Conservation (phyloP, 305 asterid species). For the Fraxinus dipetala region DNA sequence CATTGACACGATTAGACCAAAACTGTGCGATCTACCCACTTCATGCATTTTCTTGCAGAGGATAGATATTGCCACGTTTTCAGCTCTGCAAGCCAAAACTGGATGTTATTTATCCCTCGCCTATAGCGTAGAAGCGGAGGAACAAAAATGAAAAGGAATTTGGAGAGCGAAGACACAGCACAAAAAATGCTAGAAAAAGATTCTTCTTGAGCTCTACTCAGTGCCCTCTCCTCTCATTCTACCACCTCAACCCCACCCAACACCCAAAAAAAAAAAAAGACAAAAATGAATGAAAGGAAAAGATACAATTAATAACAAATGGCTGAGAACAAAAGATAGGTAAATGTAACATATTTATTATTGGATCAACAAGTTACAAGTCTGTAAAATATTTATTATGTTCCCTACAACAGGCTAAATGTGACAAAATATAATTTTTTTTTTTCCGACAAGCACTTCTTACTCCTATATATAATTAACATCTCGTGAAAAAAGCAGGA, state of each 20-base stretch:
- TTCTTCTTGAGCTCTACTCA: background rate
- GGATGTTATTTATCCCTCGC: background rate
- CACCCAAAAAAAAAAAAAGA: background rate
- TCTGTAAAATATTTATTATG: background rate
- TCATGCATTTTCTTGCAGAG: background rate
- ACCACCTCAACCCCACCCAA: background rate
- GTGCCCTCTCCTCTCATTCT: background rate
- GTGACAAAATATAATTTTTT: background rate
- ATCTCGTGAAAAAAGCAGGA: slow-evolving; percentile 16
- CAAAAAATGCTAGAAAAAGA: background rate
- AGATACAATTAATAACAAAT: background rate
- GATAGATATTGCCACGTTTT: background rate
- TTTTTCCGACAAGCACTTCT: background rate
- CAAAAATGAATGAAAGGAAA: background rate
- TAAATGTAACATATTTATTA: background rate
- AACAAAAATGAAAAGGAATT: background rate
- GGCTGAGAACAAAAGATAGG: background rate
- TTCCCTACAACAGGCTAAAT: background rate
- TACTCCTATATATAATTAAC: background rate
- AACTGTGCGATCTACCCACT: slow-evolving; percentile 3
- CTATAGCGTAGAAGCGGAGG: background rate
- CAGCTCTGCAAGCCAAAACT: background rate
- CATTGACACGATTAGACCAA: background rate
- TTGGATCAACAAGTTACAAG: slow-evolving; percentile 3
- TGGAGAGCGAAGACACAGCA: background rate